Evolutionary conservation across 768 basidiomycete species (phyloP).

Genomic region (Hirschioporus abietinus): DNA sequence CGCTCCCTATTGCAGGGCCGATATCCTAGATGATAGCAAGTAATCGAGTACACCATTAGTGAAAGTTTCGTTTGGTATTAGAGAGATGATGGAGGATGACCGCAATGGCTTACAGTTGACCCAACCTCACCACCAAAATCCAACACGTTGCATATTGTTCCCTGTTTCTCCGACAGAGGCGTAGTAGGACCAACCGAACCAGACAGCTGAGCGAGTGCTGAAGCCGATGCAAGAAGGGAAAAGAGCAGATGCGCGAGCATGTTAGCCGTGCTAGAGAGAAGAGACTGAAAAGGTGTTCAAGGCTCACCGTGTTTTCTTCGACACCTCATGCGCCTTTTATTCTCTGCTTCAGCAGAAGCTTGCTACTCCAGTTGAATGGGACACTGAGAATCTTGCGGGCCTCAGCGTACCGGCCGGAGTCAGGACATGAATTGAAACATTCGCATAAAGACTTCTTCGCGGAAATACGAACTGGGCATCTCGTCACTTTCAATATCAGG

Average conservation of each 20-base stretch:
- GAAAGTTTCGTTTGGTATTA: background rate
- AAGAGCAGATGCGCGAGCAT: background rate
- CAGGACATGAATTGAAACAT: background rate
- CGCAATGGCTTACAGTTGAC: conserved; percentile 14
- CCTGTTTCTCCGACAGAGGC: conserved; percentile 16
- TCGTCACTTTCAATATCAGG: background rate
- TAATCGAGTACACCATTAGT: background rate
- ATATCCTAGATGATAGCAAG: conserved; percentile 15
- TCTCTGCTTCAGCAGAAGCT: too few species aligned
- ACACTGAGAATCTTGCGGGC: too few species aligned
- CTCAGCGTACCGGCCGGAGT: background rate
- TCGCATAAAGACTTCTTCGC: background rate
- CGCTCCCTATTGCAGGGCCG: conserved; percentile 23
- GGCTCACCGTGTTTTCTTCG: too few species aligned
- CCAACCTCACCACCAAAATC: conserved; percentile 24
- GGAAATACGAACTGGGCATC: background rate
- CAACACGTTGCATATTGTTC: conserved; percentile 23
- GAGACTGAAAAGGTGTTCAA: too few species aligned
- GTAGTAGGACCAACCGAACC: conserved; percentile 22
- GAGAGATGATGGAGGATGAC: too few species aligned
- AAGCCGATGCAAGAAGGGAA: background rate
- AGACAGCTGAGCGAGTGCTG: conserved; percentile 17
- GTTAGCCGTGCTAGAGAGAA: background rate
- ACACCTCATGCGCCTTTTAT: too few species aligned
- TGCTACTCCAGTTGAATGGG: too few species aligned